Conservation (phyloP, 305 asterid genomes). For the Solanum hybrid region DNA sequence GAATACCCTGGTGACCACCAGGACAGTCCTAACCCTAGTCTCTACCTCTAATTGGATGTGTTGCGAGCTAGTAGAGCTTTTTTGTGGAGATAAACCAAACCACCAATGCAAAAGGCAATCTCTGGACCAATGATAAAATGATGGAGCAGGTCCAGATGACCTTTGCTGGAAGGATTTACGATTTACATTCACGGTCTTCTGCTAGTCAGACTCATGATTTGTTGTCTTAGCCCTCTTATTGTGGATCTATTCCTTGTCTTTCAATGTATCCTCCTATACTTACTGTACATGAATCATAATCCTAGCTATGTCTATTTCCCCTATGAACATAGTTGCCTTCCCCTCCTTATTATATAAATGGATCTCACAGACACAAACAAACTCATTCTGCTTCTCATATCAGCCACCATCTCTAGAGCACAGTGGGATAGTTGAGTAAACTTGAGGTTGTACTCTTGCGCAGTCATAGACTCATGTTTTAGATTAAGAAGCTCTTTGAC, state of each 20-base stretch:
- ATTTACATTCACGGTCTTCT: not conserved
- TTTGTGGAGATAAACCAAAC: not conserved
- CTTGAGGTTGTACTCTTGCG: not conserved
- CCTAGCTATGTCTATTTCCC: not conserved
- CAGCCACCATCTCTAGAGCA: not conserved
- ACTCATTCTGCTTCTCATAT: not conserved
- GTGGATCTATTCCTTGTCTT: not conserved
- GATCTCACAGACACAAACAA: not conserved
- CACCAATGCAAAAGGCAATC: not conserved
- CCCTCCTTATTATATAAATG: not conserved
- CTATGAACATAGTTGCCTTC: not conserved
- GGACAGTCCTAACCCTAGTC: not conserved
- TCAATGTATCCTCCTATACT: not conserved
- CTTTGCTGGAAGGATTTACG: not conserved
- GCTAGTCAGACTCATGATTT: not conserved
- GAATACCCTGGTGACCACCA: not conserved
- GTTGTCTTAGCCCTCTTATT: not conserved
- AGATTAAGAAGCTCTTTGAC: not conserved
- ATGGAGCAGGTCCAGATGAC: not conserved
- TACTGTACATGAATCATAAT: too few species aligned
- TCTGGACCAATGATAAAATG: not conserved
- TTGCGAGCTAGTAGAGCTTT: not conserved
- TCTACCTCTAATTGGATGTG: not conserved
- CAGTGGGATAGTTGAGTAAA: not conserved
- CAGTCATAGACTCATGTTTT: too few species aligned